Evolutionary conservation across 352 stramenopile genomes (phyloP).

Genomic region (Blastocystis sp.): DNA sequence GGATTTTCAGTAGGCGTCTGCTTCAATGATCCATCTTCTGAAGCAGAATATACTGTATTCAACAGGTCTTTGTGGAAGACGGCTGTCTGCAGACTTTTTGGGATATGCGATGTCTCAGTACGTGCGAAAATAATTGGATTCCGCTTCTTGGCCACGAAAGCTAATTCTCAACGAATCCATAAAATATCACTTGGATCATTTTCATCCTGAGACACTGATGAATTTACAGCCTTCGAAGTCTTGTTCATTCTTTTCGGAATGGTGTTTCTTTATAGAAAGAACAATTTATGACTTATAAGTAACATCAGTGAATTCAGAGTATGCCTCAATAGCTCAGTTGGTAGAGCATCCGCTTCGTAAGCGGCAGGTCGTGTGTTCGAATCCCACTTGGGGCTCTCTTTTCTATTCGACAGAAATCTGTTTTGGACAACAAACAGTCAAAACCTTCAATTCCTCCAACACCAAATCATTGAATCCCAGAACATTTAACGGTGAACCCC

Average conservation of each 20-base stretch:
- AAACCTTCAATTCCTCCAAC: not conserved
- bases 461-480: constrained; percentile 47
- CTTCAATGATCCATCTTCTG: constrained; percentile 1
- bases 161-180: not conserved
- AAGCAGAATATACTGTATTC: constrained; percentile 28
- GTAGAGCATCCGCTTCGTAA: constrained; percentile 62
- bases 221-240: not conserved
- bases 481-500: constrained; percentile 21
- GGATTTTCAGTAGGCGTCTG: not conserved
- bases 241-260: not conserved
- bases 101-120: constrained; percentile 50
- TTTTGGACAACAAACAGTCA: constrained; percentile 30
- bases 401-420: not conserved
- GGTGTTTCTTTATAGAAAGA: too few relatives aligned
- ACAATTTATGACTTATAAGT: too few relatives aligned
- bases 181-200: constrained; percentile 8
- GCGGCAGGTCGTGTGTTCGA: constrained; percentile 57
- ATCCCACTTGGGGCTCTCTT: constrained; percentile 51
- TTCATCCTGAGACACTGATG: not conserved
- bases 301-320: too few relatives aligned
- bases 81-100: not conserved
- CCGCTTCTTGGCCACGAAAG: not conserved
- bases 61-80: not conserved
- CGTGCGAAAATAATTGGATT: constrained; percentile 62
- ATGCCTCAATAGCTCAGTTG: constrained; percentile 62